These are phyloP conservation scores for Blastobotrys americana DNA, from an alignment of 805 yeast genomes.

Conservation along the genomic window DNA sequence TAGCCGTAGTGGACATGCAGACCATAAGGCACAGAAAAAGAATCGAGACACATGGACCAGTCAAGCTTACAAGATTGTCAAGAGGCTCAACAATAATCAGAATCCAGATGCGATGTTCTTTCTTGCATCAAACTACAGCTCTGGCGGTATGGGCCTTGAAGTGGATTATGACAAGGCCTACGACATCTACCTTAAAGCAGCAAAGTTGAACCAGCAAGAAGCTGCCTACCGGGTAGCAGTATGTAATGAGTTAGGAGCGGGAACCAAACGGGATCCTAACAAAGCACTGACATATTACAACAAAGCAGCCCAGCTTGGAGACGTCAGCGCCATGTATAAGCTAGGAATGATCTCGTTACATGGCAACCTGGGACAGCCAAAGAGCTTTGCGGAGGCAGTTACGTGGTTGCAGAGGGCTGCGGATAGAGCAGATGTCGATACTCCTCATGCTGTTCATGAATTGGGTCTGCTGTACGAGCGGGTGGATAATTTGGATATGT, in stretches of 20 bases:
- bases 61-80: conserved; percentile 54
- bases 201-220: conserved; percentile 48
- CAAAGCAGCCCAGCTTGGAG: conserved; percentile 55
- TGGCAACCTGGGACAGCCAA: conserved; percentile 38
- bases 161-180: conserved; percentile 56
- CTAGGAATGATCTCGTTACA: conserved; percentile 57
- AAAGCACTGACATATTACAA: conserved; percentile 49
- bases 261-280: conserved; percentile 37
- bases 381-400: conserved; percentile 39
- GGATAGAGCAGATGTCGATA: conserved; percentile 35
- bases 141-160: conserved; percentile 43
- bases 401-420: conserved; percentile 49
- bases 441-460: conserved; percentile 54
- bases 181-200: conserved; percentile 52
- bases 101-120: conserved; percentile 52
- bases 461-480: conserved; percentile 50
- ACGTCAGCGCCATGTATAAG: conserved; percentile 64
- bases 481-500: conserved; percentile 28
- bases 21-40: conserved; percentile 40
- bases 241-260: conserved; percentile 61
- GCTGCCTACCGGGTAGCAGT: conserved; percentile 67
- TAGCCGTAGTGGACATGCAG: conserved; percentile 33
- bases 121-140: conserved; percentile 53
- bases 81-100: conserved; percentile 41
- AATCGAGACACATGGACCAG: conserved; percentile 50